Base-by-base conservation (phyloP, 2,329 filamentous ascomycete genomes). In the Zarea fungicola region DNA sequence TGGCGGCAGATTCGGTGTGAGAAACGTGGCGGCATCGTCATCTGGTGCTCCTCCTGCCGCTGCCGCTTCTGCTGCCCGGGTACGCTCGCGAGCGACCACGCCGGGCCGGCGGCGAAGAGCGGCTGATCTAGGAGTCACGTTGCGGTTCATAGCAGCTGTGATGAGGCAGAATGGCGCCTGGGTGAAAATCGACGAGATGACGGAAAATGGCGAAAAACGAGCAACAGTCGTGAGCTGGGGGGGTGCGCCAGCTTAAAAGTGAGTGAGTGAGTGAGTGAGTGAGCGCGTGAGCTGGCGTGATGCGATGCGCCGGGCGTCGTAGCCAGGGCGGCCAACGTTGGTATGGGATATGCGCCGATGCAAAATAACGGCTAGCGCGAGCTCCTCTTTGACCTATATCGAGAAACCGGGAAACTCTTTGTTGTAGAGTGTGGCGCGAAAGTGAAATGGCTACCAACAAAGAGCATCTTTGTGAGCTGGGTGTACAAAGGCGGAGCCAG, bases 1-100 rank as follows among this genome's bases (percentile, higher is more conserved):
- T 4, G 42, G 16, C 1, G 60, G 61, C 10, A 63, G 45, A 6
- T 59, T 57, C 28, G 60, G 61, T 22, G 57, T 60, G 29, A 54
- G 51, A 42, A 63, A 56, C 19, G 29, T 18, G 6, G 21, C 36
- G 21, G 42, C 42, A 6, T 22, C 14, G 7, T 26, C 32, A 42
- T 40, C 23, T 41, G 48, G 18, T 42, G 34, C 35, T n/a, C n/a
- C n/a, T n/a, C n/a, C n/a, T n/a, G n/a, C n/a, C n/a, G n/a, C n/a
- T n/a, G n/a, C n/a, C n/a, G n/a, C n/a, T 54, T 16, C 28, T 53
- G 42, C 21, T 16, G 13, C 36, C 26, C 42, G 21, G 13, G 26
- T 14, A n/a, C 39, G 22, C 25, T 32, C 37, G 10, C 29, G 42
- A 22, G 36, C 19, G 18, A 25, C 10, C 37, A 32, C 7, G 8